Conservation (phyloP, 2,329 filamentous ascomycete species). For the Ophiostoma sp. region DNA sequence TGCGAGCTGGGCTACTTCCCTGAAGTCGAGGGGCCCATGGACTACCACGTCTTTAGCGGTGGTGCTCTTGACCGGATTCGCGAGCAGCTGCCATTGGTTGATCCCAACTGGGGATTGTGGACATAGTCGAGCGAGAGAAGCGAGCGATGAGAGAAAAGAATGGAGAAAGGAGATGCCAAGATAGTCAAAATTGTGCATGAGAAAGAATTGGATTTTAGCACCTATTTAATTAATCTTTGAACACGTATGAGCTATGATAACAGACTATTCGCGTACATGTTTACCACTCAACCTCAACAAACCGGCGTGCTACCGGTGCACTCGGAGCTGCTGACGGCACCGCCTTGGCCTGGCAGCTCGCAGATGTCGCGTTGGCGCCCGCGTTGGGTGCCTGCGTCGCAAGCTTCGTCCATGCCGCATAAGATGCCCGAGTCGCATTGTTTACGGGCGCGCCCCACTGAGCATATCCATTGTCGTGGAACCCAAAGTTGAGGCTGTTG, state of each 20-base stretch:
- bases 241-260: neutral
- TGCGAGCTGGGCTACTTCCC: slow-evolving; percentile 59
- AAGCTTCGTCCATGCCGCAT: slow-evolving; percentile 24
- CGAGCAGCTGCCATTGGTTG: slow-evolving; percentile 3
- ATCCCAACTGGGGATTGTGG: slow-evolving; percentile 8
- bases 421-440: slow-evolving; percentile 23
- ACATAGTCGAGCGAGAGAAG: neutral
- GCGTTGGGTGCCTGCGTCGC: slow-evolving; percentile 30
- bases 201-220: neutral
- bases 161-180: neutral
- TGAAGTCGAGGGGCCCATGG: slow-evolving; percentile 51
- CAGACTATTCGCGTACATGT: fast-evolving
- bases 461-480: slow-evolving; percentile 32
- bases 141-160: neutral
- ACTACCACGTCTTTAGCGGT: neutral
- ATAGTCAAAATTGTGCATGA: neutral
- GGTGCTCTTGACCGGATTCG: neutral
- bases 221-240: neutral
- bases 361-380: neutral
- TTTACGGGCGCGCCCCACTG: slow-evolving; percentile 26
- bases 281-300: neutral
- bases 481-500: slow-evolving; percentile 23
- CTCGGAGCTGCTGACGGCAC: neutral
- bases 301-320: neutral
- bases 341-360: neutral